phyloP scores from a whole-genome alignment of 352 stramenopile species.

The Thalassiosira oceanica region DNA sequence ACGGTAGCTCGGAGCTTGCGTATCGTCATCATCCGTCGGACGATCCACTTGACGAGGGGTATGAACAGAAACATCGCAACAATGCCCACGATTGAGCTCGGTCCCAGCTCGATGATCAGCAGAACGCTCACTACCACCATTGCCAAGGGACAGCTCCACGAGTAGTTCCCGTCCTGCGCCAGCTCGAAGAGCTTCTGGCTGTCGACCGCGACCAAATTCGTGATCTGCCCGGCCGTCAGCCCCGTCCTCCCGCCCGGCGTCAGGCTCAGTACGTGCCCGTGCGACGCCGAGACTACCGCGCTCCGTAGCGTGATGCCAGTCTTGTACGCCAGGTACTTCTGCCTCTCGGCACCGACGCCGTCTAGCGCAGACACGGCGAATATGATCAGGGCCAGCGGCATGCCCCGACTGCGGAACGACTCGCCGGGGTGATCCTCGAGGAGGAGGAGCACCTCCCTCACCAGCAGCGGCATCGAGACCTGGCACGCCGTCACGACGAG shows the following conservation, averaged over 20 bases:
- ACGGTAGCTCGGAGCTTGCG: conserved; percentile 43
- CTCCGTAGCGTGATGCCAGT: conserved; percentile 59
- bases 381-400: conserved; percentile 49
- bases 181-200: conserved; percentile 81
- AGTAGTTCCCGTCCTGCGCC: conserved; percentile 73
- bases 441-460: conserved; percentile 51
- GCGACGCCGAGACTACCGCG: conserved; percentile 54
- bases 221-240: conserved; percentile 65
- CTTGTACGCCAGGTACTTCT: conserved; percentile 69
- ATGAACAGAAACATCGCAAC: conserved; percentile 62
- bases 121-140: conserved; percentile 69
- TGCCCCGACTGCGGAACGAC: conserved; percentile 32
- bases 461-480: conserved; percentile 55
- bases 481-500: conserved; percentile 61
- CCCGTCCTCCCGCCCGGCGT: conserved; percentile 49
- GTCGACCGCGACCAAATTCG: conserved; percentile 77
- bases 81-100: conserved; percentile 63
- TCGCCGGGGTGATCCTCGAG: conserved; percentile 52
- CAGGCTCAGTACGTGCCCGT: conserved; percentile 62
- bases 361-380: conserved; percentile 57
- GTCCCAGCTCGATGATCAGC: conserved; percentile 56
- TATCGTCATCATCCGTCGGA: conserved; percentile 60
- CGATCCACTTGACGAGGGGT: conserved; percentile 62
- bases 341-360: conserved; percentile 57
- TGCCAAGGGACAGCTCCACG: conserved; percentile 69